Evolutionary conservation across 257 asterid genomes (phyloP).

Genomic region (Eustoma russellianum): DNA sequence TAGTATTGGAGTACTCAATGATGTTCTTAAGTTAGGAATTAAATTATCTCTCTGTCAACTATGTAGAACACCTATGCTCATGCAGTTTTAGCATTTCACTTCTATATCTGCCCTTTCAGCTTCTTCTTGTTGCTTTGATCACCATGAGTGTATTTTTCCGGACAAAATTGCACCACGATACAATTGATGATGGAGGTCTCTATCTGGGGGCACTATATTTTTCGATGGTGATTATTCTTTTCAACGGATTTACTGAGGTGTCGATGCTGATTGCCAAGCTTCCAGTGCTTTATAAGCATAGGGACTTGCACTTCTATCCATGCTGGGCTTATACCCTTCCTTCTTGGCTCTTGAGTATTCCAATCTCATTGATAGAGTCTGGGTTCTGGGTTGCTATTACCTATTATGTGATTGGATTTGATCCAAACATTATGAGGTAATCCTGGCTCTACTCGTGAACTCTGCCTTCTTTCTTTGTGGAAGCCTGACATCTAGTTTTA

Average conservation of each 20-base stretch:
- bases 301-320: conserved; percentile 83
- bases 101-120: conserved; percentile 37
- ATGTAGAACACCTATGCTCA: too few relatives aligned
- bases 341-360: conserved; percentile 79
- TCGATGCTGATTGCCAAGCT: conserved; percentile 86
- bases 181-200: conserved; percentile 75
- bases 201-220: conserved; percentile 77
- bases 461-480: not conserved
- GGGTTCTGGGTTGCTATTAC: conserved; percentile 84
- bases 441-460: too few relatives aligned
- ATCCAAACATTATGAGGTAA: conserved; percentile 77
- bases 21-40: too few relatives aligned
- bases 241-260: conserved; percentile 90
- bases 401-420: conserved; percentile 77
- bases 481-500: not conserved
- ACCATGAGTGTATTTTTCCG: conserved; percentile 87
- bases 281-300: conserved; percentile 84
- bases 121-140: conserved; percentile 63
- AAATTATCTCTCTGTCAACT: too few relatives aligned
- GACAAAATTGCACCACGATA: conserved; percentile 61
- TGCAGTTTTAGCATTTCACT: not conserved
- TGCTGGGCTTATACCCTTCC: conserved; percentile 87
- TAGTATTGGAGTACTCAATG: too few relatives aligned
- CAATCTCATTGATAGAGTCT: conserved; percentile 67
- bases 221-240: conserved; percentile 78